Base-by-base conservation (phyloP, 345 rosid genomes). In the Psidium friedrichsthalianum region DNA sequence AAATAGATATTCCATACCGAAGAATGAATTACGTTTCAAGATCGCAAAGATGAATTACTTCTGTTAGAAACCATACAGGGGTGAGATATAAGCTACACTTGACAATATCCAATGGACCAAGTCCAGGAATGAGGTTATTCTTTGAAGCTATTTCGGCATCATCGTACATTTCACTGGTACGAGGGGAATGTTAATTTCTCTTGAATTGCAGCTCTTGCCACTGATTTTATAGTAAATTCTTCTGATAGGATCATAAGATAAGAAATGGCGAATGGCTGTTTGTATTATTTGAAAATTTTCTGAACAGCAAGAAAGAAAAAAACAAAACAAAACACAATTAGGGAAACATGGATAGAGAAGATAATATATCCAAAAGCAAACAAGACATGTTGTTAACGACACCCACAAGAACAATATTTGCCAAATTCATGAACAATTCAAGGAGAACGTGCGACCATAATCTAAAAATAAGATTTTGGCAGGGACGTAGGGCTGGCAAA, bases 61-160 rank as follows among this genome's bases (percentile, higher is more conserved):
- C 95, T 22, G 95, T 90, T 10, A 84, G 21, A 86, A 94, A 94
- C 96, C 96, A 94, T 85, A 93, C 24, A 22, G 94, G 96, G 82
- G 95, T 84, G 22, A 94, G 93, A 88, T 85, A 88, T 85, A 93
- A 90, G 85, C 95, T 86, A 82, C 89, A 89, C 82, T 89, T 92
- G 32, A 86, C 90, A 84, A 88, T 87, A 54, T 85, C 93, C 93
- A 91, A 86, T 25, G 91, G 86, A 83, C 56, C 5, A 40, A 40
- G 42, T 40, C 42, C 5, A 3, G 84, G 87, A 57, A 57, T 11
- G 12, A 51, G 53, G 74, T 84, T 58, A 83, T 87, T 86, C 83
- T 87, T 51, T 11, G 69, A 49, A 80, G 89, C 86, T 36, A 86
- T 78, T 87, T 87, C 90, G 7, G 82, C 51, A 55, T 82, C 53